Evolutionary conservation across 305 asterid species (phyloP).

Genomic region (Fraxinus sp.): DNA sequence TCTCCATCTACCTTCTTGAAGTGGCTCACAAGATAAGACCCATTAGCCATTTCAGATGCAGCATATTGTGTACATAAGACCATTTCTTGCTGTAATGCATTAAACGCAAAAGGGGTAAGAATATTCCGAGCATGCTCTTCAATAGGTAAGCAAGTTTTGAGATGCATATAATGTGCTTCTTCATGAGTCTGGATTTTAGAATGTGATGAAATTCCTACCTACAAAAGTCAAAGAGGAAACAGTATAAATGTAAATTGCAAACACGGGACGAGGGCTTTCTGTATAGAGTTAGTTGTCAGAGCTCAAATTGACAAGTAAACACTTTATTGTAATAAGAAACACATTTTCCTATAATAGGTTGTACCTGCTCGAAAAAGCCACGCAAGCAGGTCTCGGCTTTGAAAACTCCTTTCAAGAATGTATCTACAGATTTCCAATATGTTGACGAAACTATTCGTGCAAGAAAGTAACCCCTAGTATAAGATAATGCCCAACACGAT

Average conservation of each 20-base stretch:
- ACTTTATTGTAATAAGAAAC: background rate
- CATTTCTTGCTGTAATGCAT: constrained; percentile 48
- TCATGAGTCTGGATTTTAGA: constrained; percentile 38
- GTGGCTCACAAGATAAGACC: constrained; percentile 58
- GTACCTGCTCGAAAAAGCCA: constrained; percentile 60
- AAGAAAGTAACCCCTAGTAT: constrained; percentile 55
- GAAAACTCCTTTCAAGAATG: constrained; percentile 36
- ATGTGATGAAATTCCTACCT: constrained; percentile 41
- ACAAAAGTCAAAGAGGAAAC: constrained; percentile 25
- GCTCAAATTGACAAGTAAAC: constrained; percentile 3
- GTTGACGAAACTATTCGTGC: constrained; percentile 46
- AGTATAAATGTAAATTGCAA: constrained; percentile 3
- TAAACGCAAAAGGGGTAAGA: constrained; percentile 55
- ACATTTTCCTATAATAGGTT: background rate
- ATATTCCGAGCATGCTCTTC: constrained; percentile 56
- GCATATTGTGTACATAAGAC: constrained; percentile 56
- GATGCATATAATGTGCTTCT: constrained; percentile 43
- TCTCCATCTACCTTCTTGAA: constrained; percentile 60
- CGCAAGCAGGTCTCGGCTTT: constrained; percentile 51
- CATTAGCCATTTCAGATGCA: constrained; percentile 56
- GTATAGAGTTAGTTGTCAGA: background rate
- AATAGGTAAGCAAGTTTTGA: constrained; percentile 55
- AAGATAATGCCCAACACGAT: constrained; percentile 55
- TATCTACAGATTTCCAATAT: constrained; percentile 41
- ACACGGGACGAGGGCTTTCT: background rate